Evolutionary conservation across 805 yeast species (phyloP), one percentile per base, ranked within the genome.

Genomic region (Ogataea siamensis): DNA sequence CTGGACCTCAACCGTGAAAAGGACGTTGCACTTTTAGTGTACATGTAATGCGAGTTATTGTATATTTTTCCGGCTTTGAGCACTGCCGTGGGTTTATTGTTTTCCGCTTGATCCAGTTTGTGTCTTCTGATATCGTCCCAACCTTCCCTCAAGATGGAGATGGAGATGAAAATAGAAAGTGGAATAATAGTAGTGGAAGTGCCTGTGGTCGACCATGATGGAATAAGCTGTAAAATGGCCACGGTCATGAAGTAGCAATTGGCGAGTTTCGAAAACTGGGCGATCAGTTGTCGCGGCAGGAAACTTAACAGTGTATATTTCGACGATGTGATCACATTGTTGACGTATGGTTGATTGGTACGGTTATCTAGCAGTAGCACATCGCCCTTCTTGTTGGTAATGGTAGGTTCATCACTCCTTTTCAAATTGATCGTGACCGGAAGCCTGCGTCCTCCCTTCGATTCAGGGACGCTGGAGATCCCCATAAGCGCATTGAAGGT

Each of bases 191-290:
- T 93, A 3, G 98, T 93, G 57, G 79, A 87, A 9, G 88, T 83
- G 43, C 98, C 99, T 0, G 99, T 93, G 5, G 99, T 87, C 1
- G 96, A 87, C 97, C 96, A 93, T 2, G 88, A 78, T 0, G 99
- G 98, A 32, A 93, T 82, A 89, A 91, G 81, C 58, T 93, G 99
- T 68, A 93, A 68, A 45, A 93, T 83, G 2, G 98, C 89, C 12
- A 93, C 93, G 3, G 80, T 70, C 74, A 93, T 65, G 63, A 93
- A 93, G 60, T 93, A 91, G 45, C 89, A 70, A 57, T 93, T 93
- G 19, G 99, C 99, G 30, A 93, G 54, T 57, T 87, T 91, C 16
- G 95, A 87, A 55, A 93, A 91, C 61, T 93, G 99, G 3, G 93
- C 95, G 46, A 78, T 71, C 25, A 93, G 60, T 55, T 93, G 97